A percentile compares a stretch with the other conserved stretches of the same genome.
These are phyloP conservation scores for Bruguiera sexangula DNA, from an alignment of 345 rosid genomes.

Conservation along the genomic window DNA sequence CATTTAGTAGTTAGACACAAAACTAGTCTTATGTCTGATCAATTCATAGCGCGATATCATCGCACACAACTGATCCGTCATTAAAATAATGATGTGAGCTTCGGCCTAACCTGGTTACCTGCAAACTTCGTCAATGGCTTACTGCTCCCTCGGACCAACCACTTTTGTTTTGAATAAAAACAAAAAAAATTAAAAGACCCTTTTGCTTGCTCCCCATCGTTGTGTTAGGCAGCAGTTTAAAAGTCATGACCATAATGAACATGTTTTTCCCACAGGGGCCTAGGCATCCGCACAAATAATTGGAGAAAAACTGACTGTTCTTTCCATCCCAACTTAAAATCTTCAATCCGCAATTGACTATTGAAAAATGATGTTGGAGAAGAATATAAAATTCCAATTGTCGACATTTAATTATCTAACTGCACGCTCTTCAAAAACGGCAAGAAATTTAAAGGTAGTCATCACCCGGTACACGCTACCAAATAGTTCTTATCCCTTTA, in stretches of 20 bases:
- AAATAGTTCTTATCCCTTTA: background rate
- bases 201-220: background rate
- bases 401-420: background rate
- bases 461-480: slow-evolving; percentile 20
- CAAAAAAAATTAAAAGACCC: slow-evolving; percentile 3
- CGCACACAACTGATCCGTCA: background rate
- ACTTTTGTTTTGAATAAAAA: background rate
- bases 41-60: background rate
- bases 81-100: background rate
- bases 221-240: background rate
- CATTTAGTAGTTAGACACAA: background rate
- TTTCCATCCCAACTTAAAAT: too few species aligned
- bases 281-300: background rate
- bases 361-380: background rate
- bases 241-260: background rate
- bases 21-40: slow-evolving; percentile 1
- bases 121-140: background rate
- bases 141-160: slow-evolving; percentile 6
- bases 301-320: background rate
- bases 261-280: too few species aligned
- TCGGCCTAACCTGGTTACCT: background rate
- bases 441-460: slow-evolving; percentile 25
- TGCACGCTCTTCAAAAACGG: slow-evolving; percentile 13
- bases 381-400: background rate
- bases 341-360: too few species aligned